These are phyloP conservation scores for Knufia fluminis DNA, from an alignment of 2,329 filamentous ascomycete species.

Conservation along the genomic window DNA sequence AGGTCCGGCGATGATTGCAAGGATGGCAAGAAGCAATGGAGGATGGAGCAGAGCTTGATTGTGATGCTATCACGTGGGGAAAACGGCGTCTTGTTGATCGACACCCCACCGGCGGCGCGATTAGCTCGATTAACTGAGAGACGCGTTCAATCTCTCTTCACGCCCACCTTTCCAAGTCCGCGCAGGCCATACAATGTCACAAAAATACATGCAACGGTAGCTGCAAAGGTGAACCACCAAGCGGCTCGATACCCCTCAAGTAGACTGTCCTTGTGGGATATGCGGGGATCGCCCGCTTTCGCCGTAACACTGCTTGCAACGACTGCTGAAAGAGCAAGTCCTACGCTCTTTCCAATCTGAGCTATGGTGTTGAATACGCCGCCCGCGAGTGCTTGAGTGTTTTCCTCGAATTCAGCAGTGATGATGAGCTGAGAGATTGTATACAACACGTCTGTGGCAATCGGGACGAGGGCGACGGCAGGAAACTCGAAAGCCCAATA, in stretches of 20 bases:
- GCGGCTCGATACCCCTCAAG: constrained; percentile 45
- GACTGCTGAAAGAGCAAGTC: constrained; percentile 43
- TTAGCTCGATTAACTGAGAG: no score
- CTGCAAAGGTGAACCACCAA: constrained; percentile 45
- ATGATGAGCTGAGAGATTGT: constrained; percentile 47
- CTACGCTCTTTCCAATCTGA: constrained; percentile 49
- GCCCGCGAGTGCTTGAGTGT: constrained; percentile 51
- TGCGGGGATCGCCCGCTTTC: neutral
- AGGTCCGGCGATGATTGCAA: no score
- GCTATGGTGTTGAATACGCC: constrained; percentile 53
- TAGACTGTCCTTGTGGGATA: constrained; percentile 21
- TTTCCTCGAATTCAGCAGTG: constrained; percentile 44
- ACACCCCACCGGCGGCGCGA: no score
- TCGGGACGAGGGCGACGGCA: constrained; percentile 24
- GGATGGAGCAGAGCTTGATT: no score
- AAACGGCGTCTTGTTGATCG: no score
- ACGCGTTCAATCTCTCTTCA: constrained; percentile 31
- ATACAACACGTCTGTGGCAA: constrained; percentile 36
- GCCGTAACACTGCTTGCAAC: constrained; percentile 37
- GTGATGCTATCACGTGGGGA: no score
- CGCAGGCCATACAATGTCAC: constrained; percentile 32
- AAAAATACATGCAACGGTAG: constrained; percentile 32
- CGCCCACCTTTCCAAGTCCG: constrained; percentile 41
- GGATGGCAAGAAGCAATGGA: no score
- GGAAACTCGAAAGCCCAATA: constrained; percentile 45